Percentiles rank a stretch among this genome's conserved stretches.
Conservation (phyloP, 345 rosid species). For the Cochlearia excelsa region DNA sequence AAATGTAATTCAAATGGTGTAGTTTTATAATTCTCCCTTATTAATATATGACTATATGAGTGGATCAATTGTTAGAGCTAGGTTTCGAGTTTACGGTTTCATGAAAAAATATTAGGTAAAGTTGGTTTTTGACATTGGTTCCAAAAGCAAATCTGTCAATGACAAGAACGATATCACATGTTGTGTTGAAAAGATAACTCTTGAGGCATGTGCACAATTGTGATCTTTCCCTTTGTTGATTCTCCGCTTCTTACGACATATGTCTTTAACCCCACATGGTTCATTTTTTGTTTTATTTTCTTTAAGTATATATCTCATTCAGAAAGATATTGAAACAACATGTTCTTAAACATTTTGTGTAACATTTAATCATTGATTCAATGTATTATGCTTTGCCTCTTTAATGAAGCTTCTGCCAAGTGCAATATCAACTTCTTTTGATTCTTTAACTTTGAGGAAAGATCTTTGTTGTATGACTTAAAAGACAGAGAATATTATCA, state of each 20-base stretch:
- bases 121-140: conserved; percentile 9
- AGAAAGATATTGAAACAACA: not conserved
- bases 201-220: conserved; percentile 25
- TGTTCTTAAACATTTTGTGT: not conserved
- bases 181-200: conserved; percentile 9
- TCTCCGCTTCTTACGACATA: conserved; percentile 35
- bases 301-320: not conserved
- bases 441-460: no score
- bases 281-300: not conserved
- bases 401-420: no score
- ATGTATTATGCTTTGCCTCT: not conserved
- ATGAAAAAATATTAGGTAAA: not conserved
- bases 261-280: conserved; percentile 30
- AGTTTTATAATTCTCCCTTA: no score
- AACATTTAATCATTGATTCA: conserved; percentile 14
- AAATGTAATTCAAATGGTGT: no score
- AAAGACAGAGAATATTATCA: no score
- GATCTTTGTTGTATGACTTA: no score
- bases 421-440: no score
- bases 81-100: no score
- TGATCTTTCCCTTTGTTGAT: conserved; percentile 35
- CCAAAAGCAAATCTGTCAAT: conserved; percentile 9
- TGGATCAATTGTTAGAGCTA: no score
- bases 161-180: conserved; percentile 28
- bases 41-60: no score